These are phyloP conservation scores for Stipa capillata DNA, from an alignment of 176 grass and related monocot genomes.

Conservation along the genomic window DNA sequence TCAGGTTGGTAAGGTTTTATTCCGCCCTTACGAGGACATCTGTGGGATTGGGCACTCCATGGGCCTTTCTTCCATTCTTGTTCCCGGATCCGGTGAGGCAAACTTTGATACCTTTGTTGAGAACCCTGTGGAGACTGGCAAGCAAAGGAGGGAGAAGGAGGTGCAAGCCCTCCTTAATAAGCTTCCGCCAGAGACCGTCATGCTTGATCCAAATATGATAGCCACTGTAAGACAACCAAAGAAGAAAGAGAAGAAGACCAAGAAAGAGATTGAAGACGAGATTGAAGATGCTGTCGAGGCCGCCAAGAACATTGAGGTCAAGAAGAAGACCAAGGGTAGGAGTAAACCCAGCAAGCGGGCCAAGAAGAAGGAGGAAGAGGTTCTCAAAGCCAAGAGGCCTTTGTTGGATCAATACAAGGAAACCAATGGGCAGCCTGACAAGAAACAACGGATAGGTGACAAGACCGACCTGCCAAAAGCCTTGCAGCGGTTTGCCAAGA, in stretches of 20 bases:
- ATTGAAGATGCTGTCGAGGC: slow-evolving; percentile 46
- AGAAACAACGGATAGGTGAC: slow-evolving; percentile 37
- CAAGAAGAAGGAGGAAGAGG: slow-evolving; percentile 60
- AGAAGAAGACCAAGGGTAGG: slow-evolving; percentile 91
- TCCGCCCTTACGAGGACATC: slow-evolving; percentile 73
- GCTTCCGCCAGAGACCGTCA: slow-evolving; percentile 65
- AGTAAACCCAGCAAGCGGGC: slow-evolving; percentile 69
- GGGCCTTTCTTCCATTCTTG: slow-evolving; percentile 70
- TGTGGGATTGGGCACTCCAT: slow-evolving; percentile 70
- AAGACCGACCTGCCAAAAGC: slow-evolving; percentile 48
- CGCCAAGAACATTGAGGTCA: too few species aligned
- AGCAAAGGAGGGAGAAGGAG: slow-evolving; percentile 81
- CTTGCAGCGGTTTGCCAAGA: slow-evolving; percentile 51
- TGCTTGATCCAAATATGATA: slow-evolving; percentile 65
- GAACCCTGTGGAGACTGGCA: slow-evolving; percentile 68
- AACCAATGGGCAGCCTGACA: not conserved
- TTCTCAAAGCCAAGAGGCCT: slow-evolving; percentile 55
- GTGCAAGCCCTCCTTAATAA: slow-evolving; percentile 71
- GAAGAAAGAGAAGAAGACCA: too few species aligned
- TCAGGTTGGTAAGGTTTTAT: slow-evolving; percentile 51
- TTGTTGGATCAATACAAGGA: slow-evolving; percentile 41
- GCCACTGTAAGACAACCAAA: slow-evolving; percentile 44
- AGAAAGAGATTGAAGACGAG: slow-evolving; percentile 49
- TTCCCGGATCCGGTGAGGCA: slow-evolving; percentile 71
- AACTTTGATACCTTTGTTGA: slow-evolving; percentile 81